phyloP scores from a whole-genome alignment of 768 basidiomycete genomes.

The Dacryopinax primogenitus region DNA sequence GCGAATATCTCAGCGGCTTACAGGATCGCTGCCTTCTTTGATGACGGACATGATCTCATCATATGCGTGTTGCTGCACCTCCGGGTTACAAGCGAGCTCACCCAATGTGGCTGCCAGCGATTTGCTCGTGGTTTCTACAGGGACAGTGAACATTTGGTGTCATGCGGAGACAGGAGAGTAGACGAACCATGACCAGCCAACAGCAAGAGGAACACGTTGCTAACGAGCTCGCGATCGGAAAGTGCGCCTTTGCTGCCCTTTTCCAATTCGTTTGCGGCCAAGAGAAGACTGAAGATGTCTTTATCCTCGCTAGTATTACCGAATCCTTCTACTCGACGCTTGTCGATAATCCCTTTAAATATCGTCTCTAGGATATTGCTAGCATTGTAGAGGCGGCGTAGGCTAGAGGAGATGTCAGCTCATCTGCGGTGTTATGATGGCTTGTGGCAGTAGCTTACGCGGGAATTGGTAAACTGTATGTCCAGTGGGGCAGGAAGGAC shows the following conservation, averaged over 20 bases:
- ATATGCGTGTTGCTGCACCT: constrained; percentile 26
- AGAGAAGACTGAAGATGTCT: neutral
- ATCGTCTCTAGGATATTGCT: neutral
- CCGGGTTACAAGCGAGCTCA: constrained; percentile 24
- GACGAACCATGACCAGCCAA: constrained; percentile 19
- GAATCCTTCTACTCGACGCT: neutral
- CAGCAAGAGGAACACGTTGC: constrained; percentile 16
- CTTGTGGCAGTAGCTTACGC: neutral
- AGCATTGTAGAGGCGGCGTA: neutral
- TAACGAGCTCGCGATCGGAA: constrained; percentile 11
- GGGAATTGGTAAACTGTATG: neutral
- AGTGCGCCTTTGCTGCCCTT: constrained; percentile 1
- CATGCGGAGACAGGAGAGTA: neutral
- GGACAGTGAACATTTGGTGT: neutral
- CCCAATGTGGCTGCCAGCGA: constrained; percentile 27
- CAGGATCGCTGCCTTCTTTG: constrained; percentile 19
- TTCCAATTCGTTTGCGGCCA: neutral
- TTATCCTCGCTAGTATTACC: neutral
- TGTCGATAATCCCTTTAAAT: neutral
- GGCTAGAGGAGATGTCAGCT: neutral
- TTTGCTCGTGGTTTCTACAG: constrained; percentile 27
- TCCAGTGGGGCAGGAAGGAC: neutral
- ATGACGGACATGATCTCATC: constrained; percentile 24
- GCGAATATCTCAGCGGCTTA: neutral
- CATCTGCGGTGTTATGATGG: neutral